These are phyloP conservation scores for Pseudogymnoascus sp. DNA, from an alignment of 2,329 filamentous ascomycete genomes.

Conservation along the genomic window DNA sequence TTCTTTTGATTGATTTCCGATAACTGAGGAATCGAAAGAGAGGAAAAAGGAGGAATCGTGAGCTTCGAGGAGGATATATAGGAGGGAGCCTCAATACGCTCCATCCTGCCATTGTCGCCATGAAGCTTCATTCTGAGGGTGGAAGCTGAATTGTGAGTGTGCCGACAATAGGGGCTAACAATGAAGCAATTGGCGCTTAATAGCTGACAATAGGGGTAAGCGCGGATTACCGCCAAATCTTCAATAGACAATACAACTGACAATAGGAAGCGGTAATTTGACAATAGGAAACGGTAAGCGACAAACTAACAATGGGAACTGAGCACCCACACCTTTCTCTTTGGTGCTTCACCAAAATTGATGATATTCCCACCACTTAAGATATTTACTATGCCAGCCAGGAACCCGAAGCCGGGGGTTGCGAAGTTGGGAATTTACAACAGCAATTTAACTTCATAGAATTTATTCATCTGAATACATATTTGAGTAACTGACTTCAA, in stretches of 20 bases:
- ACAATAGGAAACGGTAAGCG: constrained; percentile 1
- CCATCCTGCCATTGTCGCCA: not conserved
- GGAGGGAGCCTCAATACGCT: not conserved
- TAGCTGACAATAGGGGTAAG: not conserved
- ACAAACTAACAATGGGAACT: not conserved
- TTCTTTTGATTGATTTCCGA: not conserved
- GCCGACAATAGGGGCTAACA: not conserved
- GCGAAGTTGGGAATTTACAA: not conserved
- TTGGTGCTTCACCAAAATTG: not conserved
- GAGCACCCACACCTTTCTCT: not conserved
- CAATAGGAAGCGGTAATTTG: not conserved
- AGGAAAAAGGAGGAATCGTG: not conserved
- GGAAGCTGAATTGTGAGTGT: not conserved
- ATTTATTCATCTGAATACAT: not conserved
- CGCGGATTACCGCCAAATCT: not conserved
- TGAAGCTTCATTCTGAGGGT: not conserved
- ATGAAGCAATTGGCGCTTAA: not conserved
- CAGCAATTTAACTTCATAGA: not conserved
- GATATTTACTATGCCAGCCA: not conserved
- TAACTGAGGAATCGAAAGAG: not conserved
- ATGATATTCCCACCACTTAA: not conserved
- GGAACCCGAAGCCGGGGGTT: not conserved
- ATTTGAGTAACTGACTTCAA: not conserved
- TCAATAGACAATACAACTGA: not conserved
- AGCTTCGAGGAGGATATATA: not conserved